Percentiles rank a stretch among this genome's conserved stretches.
These are phyloP conservation scores for Eucalyptus decipiens DNA, from an alignment of 345 rosid species.

Conservation along the genomic window DNA sequence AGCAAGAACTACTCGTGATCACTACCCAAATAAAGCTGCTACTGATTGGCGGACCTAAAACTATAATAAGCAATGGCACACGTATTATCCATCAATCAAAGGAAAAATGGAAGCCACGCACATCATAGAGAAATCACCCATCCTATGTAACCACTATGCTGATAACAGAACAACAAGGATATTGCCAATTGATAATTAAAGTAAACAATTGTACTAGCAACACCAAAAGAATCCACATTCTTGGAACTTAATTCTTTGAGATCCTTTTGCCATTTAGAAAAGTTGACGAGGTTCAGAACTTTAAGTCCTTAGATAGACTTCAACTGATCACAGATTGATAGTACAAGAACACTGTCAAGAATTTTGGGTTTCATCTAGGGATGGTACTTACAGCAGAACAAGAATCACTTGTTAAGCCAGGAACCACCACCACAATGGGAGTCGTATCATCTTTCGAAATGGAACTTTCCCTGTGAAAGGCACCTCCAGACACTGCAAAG, in stretches of 20 bases:
- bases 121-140: not conserved
- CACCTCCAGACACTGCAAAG: slow-evolving; percentile 6
- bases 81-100: not conserved
- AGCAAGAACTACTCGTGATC: not conserved
- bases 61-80: not conserved
- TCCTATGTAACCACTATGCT: not conserved
- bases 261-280: not conserved
- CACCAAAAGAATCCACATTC: not conserved
- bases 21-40: not conserved
- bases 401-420: slow-evolving; percentile 51
- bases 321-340: not conserved
- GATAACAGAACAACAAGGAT: not conserved
- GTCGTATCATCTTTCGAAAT: slow-evolving; percentile 5
- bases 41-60: not conserved
- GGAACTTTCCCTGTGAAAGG: not conserved
- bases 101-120: not conserved
- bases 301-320: not conserved
- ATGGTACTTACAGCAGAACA: slow-evolving; percentile 16
- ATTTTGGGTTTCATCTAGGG: not conserved
- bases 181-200: not conserved
- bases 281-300: not conserved
- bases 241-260: not conserved
- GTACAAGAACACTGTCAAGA: not conserved
- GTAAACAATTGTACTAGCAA: not conserved
- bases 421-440: slow-evolving; percentile 33